These are phyloP conservation scores for Fusarium secorum DNA, from an alignment of 2,329 filamentous ascomycete species.

Conservation along the genomic window DNA sequence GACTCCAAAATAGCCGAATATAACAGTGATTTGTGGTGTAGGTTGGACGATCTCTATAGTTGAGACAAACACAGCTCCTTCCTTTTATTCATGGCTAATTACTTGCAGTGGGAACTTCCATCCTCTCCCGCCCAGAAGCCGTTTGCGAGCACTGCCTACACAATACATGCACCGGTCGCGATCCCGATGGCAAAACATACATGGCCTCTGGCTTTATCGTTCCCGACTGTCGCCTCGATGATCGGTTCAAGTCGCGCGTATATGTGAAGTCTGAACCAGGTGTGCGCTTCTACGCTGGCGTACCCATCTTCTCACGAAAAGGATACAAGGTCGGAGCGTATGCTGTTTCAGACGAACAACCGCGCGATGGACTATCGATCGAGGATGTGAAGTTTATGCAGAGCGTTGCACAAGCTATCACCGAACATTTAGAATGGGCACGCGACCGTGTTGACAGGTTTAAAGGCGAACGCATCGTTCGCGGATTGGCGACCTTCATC, in stretches of 20 bases:
- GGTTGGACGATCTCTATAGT: slow-evolving; percentile 21
- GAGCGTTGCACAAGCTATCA: slow-evolving; percentile 63
- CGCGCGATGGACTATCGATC: slow-evolving; percentile 57
- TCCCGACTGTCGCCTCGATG: slow-evolving; percentile 43
- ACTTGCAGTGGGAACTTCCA: slow-evolving; percentile 36
- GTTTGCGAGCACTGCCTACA: slow-evolving; percentile 45
- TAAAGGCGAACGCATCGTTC: slow-evolving; percentile 61
- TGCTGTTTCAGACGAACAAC: slow-evolving; percentile 65
- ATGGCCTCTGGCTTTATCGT: slow-evolving; percentile 43
- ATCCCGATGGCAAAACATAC: slow-evolving; percentile 40
- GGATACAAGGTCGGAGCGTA: slow-evolving; percentile 67
- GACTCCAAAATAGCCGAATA: background rate
- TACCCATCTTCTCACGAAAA: slow-evolving; percentile 65
- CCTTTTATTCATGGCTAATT: background rate
- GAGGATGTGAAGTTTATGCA: slow-evolving; percentile 62
- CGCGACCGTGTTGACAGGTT: slow-evolving; percentile 60
- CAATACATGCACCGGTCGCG: slow-evolving; percentile 37
- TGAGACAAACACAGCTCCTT: background rate
- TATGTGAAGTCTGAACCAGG: slow-evolving; percentile 46
- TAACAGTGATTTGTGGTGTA: slow-evolving; percentile 47
- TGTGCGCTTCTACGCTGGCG: slow-evolving; percentile 53
- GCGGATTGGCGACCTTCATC: slow-evolving; percentile 62
- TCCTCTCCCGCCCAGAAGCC: slow-evolving; percentile 44
- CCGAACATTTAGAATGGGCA: slow-evolving; percentile 68
- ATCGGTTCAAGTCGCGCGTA: slow-evolving; percentile 44